Evolutionary conservation across 805 yeast genomes (phyloP).

Genomic region (Sugiyamaella chiloensis): DNA sequence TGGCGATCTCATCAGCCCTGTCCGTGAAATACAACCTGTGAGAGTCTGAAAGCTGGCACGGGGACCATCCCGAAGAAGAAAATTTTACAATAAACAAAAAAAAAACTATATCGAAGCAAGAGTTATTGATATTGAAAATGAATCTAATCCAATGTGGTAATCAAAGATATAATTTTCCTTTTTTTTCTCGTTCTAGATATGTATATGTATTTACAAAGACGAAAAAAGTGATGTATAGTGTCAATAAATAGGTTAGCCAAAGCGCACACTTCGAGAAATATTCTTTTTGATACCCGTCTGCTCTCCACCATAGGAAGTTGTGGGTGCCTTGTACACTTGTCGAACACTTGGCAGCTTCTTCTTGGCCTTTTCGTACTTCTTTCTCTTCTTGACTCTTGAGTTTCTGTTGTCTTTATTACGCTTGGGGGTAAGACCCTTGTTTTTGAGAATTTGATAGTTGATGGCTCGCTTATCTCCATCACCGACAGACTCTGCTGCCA

Average conservation of each 20-base stretch:
- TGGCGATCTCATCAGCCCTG: no score
- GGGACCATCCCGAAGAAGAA: no score
- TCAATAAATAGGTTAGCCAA: no score
- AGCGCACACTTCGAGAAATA: slow-evolving; percentile 79
- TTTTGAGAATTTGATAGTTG: slow-evolving; percentile 90
- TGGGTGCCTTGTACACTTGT: slow-evolving; percentile 74
- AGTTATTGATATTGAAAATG: no score
- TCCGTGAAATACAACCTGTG: no score
- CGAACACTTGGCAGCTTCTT: slow-evolving; percentile 89
- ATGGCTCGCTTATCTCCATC: slow-evolving; percentile 90
- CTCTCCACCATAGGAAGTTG: slow-evolving; percentile 88
- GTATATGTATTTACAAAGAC: no score
- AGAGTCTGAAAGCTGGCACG: no score
- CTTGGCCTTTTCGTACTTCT: slow-evolving; percentile 90
- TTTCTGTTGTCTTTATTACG: slow-evolving; percentile 92
- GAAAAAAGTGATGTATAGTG: slow-evolving; percentile 10
- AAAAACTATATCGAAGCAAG: no score
- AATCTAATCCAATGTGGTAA: no score
- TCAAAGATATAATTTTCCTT: no score
- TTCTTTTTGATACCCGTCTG: slow-evolving; percentile 97
- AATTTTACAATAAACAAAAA: no score
- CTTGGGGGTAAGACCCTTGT: slow-evolving; percentile 92
- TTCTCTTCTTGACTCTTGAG: slow-evolving; percentile 97
- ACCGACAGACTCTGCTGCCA: slow-evolving; percentile 56
- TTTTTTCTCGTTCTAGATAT: no score